Evolutionary conservation across 2,329 filamentous ascomycete species (phyloP).

Genomic region (Chalaropsis ovoidea): DNA sequence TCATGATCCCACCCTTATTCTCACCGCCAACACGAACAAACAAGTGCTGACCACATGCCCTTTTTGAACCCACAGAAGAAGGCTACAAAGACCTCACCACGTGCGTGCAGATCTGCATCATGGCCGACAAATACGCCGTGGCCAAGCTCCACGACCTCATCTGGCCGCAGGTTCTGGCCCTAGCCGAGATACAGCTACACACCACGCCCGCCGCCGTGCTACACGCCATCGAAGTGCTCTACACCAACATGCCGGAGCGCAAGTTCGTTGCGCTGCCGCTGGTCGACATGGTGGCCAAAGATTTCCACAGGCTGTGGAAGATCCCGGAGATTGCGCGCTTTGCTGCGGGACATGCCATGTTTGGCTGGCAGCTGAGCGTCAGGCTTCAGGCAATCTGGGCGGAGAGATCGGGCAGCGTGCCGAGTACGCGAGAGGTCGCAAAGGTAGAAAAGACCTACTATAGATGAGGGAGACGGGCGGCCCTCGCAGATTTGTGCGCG

Average conservation of each 20-base stretch:
- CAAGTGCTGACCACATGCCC: neutral
- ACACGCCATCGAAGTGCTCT: neutral
- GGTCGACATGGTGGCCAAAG: neutral
- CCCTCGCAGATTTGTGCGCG: no score
- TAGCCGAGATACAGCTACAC: neutral
- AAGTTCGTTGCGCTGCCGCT: neutral
- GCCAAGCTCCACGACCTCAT: neutral
- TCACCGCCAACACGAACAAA: neutral
- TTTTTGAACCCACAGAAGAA: neutral
- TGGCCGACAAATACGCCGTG: neutral
- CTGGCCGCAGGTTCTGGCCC: neutral
- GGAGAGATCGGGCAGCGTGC: neutral
- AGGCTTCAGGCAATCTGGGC: neutral
- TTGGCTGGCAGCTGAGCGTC: conserved; percentile 13
- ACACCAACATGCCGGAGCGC: neutral
- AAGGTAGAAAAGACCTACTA: neutral
- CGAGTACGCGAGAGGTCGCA: no score
- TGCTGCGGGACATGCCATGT: neutral
- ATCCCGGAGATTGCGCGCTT: neutral
- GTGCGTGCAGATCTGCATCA: neutral
- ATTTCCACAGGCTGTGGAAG: neutral
- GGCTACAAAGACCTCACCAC: conserved; percentile 4
- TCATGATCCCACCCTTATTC: neutral
- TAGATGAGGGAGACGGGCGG: no score
- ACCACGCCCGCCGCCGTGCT: neutral